phyloP scores from a whole-genome alignment of 805 yeast genomes.

The Saccharomyces eubayanus region DNA sequence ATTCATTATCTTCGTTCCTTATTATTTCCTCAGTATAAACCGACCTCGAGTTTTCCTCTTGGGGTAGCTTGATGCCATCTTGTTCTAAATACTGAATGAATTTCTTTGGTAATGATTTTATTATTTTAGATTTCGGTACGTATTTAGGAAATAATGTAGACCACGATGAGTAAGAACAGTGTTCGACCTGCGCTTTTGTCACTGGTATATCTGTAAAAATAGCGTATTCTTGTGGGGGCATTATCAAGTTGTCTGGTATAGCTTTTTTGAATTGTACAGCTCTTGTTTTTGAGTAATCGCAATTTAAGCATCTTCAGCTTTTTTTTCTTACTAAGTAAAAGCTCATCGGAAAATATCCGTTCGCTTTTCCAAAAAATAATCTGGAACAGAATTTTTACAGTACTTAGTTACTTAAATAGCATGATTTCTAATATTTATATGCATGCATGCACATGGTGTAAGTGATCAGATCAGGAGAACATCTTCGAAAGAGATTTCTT shows the following conservation, averaged over 20 bases:
- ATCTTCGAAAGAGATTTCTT: slow-evolving; percentile 69
- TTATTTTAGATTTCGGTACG: slow-evolving; percentile 43
- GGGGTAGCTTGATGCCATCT: slow-evolving; percentile 63
- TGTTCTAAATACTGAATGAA: slow-evolving; percentile 53
- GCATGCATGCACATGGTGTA: neutral
- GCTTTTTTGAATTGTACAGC: neutral
- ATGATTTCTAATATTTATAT: neutral
- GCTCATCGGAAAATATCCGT: neutral
- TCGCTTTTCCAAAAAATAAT: neutral
- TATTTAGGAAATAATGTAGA: slow-evolving; percentile 40
- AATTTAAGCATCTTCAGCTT: neutral
- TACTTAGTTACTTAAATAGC: neutral
- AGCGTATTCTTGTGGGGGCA: slow-evolving; percentile 11
- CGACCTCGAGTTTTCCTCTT: slow-evolving; percentile 30
- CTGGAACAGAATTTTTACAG: neutral
- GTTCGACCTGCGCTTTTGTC: slow-evolving; percentile 37
- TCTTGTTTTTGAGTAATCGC: neutral
- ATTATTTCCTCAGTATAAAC: slow-evolving; percentile 28
- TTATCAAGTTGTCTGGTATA: neutral
- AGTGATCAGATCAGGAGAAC: slow-evolving; percentile 33
- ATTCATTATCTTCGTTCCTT: slow-evolving; percentile 51
- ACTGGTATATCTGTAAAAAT: slow-evolving; percentile 22
- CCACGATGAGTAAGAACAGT: slow-evolving; percentile 57
- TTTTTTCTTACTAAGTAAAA: neutral
- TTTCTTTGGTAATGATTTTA: slow-evolving; percentile 48